Percentiles rank a stretch among this genome's conserved stretches.
Conservation (phyloP, 2,329 filamentous ascomycete species). For the Fusarium hostae region DNA sequence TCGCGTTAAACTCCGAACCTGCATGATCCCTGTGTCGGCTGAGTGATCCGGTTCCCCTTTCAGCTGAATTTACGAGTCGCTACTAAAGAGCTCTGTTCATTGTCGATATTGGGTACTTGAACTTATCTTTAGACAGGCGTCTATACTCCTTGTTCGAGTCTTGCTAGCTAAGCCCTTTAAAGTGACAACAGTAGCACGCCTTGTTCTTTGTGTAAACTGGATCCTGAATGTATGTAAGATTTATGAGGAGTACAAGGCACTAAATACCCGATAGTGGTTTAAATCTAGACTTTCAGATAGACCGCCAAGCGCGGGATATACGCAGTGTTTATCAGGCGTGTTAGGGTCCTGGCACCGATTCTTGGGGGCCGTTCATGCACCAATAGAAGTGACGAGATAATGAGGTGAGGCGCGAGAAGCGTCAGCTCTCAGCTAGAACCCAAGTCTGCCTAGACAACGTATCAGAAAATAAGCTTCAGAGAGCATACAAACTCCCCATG, state of each 20-base stretch:
- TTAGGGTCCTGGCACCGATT: too few relatives aligned
- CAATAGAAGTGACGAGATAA: too few relatives aligned
- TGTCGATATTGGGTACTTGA: neutral
- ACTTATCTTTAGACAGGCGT: neutral
- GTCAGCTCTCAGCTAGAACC: too few relatives aligned
- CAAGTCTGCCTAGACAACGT: too few relatives aligned
- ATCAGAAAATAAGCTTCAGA: too few relatives aligned
- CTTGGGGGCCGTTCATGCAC: neutral
- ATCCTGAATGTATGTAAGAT: neutral
- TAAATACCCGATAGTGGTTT: neutral
- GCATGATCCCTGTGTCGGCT: neutral
- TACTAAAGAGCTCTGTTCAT: neutral
- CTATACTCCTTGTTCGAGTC: too few relatives aligned
- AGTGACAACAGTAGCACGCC: neutral
- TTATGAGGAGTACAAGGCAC: too few relatives aligned
- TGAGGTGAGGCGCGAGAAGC: too few relatives aligned
- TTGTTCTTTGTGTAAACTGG: neutral
- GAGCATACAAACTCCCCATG: too few relatives aligned
- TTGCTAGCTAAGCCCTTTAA: neutral
- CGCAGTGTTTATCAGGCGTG: fast-evolving
- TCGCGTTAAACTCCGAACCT: fast-evolving
- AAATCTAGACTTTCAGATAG: neutral
- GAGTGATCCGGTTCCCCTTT: neutral
- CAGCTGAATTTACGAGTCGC: neutral
- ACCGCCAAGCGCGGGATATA: neutral